These are phyloP conservation scores for Boletus speciosus DNA, from an alignment of 768 basidiomycete genomes.

Conservation along the genomic window DNA sequence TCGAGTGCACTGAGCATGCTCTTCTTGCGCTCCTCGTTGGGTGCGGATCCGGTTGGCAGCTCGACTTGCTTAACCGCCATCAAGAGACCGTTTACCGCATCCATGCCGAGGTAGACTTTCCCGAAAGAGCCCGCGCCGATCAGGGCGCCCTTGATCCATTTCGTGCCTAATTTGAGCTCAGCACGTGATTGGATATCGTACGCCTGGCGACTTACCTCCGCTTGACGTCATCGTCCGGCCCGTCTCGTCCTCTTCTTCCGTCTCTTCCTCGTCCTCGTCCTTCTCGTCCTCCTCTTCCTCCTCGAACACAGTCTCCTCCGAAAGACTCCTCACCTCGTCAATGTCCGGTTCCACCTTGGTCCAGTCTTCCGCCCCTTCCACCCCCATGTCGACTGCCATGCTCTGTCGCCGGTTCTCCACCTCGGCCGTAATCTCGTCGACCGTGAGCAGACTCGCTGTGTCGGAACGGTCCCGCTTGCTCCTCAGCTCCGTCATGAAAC, in stretches of 20 bases:
- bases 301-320: slow-evolving; percentile 44
- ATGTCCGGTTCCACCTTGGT: slow-evolving; percentile 60
- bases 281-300: slow-evolving; percentile 48
- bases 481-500: slow-evolving; percentile 77
- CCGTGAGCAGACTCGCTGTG: slow-evolving; percentile 88
- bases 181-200: not conserved
- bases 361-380: slow-evolving; percentile 64
- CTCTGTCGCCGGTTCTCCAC: slow-evolving; percentile 69
- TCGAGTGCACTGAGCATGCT: slow-evolving; percentile 90
- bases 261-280: slow-evolving; percentile 46
- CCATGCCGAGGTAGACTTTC: slow-evolving; percentile 94
- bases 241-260: slow-evolving; percentile 48
- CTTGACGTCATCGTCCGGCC: slow-evolving; percentile 52
- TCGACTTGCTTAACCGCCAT: slow-evolving; percentile 99
- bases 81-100: slow-evolving; percentile 80
- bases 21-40: slow-evolving; percentile 90
- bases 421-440: slow-evolving; percentile 97
- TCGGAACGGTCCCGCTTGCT: slow-evolving; percentile 83
- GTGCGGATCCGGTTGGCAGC: slow-evolving; percentile 75
- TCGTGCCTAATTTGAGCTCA: slow-evolving; percentile 53
- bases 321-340: slow-evolving; percentile 46
- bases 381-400: slow-evolving; percentile 41
- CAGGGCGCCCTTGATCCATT: slow-evolving; percentile 96
- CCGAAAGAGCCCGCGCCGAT: slow-evolving; percentile 95
- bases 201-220: slow-evolving; percentile 40